phyloP scores from a whole-genome alignment of 176 grass and related monocot species.

The Aegilops bicornis region DNA sequence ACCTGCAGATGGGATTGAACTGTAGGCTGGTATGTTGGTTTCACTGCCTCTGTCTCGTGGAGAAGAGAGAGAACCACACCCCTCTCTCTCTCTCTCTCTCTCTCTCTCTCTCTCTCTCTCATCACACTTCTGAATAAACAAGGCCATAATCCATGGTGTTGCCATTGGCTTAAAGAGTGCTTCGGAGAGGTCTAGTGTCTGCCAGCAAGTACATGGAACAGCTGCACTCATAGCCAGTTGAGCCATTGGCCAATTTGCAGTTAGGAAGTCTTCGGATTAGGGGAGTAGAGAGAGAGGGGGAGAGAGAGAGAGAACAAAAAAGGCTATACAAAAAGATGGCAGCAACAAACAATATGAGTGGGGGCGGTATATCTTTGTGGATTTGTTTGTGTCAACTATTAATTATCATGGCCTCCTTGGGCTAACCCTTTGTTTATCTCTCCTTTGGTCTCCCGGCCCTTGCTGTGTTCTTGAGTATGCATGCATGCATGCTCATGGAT shows the following conservation, averaged over 20 bases:
- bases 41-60: slow-evolving; percentile 24
- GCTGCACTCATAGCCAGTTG: slow-evolving; percentile 25
- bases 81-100: background rate
- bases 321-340: slow-evolving; percentile 44
- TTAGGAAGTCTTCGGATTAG: slow-evolving; percentile 1
- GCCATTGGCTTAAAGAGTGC: slow-evolving; percentile 14
- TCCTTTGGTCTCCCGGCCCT: slow-evolving; percentile 52
- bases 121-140: background rate
- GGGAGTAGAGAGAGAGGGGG: background rate
- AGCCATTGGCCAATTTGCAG: slow-evolving; percentile 21
- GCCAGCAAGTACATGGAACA: slow-evolving; percentile 33
- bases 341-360: slow-evolving; percentile 39
- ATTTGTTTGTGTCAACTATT: slow-evolving; percentile 47
- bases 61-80: slow-evolving; percentile 4
- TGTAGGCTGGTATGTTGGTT: slow-evolving; percentile 17
- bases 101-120: background rate
- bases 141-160: slow-evolving; percentile 12
- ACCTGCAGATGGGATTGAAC: slow-evolving; percentile 47
- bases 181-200: slow-evolving; percentile 29
- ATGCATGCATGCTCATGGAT: slow-evolving; percentile 5
- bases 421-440: slow-evolving; percentile 40
- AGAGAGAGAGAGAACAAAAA: slow-evolving; percentile 25
- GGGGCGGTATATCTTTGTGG: slow-evolving; percentile 43
- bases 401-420: slow-evolving; percentile 22
- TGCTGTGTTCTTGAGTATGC: slow-evolving; percentile 49